These are phyloP conservation scores for Podospora australis DNA, from an alignment of 495 filamentous ascomycete species.

Conservation along the genomic window DNA sequence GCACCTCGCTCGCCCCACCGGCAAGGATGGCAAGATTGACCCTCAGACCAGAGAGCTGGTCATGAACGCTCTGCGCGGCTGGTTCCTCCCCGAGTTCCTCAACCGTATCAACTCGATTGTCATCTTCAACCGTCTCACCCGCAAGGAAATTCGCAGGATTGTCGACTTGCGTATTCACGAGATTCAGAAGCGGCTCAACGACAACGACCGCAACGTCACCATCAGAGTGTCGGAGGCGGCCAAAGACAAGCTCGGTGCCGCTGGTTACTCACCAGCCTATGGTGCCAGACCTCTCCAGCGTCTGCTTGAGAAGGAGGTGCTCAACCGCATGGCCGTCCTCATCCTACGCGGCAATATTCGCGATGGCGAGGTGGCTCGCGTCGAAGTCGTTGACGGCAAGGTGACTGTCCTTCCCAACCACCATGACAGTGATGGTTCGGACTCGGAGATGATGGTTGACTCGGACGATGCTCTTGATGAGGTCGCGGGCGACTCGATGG, in stretches of 20 bases:
- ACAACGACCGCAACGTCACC: slow-evolving; percentile 73
- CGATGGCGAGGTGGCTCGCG: slow-evolving; percentile 76
- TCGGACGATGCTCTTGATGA: slow-evolving; percentile 64
- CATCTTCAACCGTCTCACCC: slow-evolving; percentile 96
- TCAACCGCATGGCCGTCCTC: slow-evolving; percentile 85
- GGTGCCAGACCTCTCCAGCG: slow-evolving; percentile 82
- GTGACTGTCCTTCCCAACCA: slow-evolving; percentile 82
- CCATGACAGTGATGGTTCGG: slow-evolving; percentile 49
- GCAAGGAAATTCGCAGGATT: slow-evolving; percentile 84
- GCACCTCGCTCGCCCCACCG: slow-evolving; percentile 72
- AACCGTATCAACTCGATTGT: slow-evolving; percentile 93
- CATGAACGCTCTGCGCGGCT: slow-evolving; percentile 79
- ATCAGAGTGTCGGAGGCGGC: slow-evolving; percentile 75
- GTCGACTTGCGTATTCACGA: slow-evolving; percentile 85
- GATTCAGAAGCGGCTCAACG: slow-evolving; percentile 78
- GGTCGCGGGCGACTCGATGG: slow-evolving; percentile 65
- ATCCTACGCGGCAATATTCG: slow-evolving; percentile 77
- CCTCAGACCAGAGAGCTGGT: slow-evolving; percentile 81
- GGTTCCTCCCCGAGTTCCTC: slow-evolving; percentile 96
- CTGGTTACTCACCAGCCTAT: slow-evolving; percentile 90
- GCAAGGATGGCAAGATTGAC: slow-evolving; percentile 78
- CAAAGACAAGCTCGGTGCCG: slow-evolving; percentile 80
- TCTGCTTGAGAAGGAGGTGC: slow-evolving; percentile 91
- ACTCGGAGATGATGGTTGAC: slow-evolving; percentile 61
- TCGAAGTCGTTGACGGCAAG: slow-evolving; percentile 65